These are phyloP conservation scores for Stagonosporopsis rhizophila DNA, from an alignment of 2,329 filamentous ascomycete species.

Conservation along the genomic window DNA sequence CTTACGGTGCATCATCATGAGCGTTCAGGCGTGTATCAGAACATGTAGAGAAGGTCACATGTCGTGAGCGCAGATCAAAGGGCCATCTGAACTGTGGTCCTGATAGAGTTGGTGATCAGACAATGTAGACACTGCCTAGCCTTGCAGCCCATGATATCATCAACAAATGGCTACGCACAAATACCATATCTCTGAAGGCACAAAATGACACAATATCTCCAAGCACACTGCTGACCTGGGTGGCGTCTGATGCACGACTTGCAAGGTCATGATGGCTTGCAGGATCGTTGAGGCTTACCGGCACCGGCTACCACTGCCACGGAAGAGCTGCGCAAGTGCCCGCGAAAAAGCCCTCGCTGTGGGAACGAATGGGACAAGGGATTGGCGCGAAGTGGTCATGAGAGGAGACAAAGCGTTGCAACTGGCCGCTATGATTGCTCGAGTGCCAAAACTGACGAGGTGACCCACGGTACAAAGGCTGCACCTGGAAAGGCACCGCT, in stretches of 20 bases:
- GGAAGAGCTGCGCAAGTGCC: constrained; percentile 16
- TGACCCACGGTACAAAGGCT: constrained; percentile 13
- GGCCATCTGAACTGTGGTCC: background rate
- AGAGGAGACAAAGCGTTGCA: background rate
- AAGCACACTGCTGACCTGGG: background rate
- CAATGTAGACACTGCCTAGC: constrained; percentile 1
- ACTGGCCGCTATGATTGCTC: background rate
- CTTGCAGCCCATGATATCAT: background rate
- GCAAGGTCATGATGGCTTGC: constrained; percentile 14
- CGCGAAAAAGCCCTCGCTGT: constrained; percentile 10
- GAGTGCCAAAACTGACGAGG: constrained; percentile 3
- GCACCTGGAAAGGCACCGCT: constrained; percentile 11
- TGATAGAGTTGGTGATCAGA: constrained; percentile 1
- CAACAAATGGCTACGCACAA: background rate
- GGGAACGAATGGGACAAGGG: constrained; percentile 17
- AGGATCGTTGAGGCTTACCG: constrained; percentile 8
- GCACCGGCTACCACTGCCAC: constrained; percentile 15
- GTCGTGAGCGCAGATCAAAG: background rate
- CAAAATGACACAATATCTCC: too few species aligned
- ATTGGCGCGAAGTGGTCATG: constrained; percentile 6
- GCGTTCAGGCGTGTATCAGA: background rate
- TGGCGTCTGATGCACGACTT: background rate
- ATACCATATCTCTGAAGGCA: background rate
- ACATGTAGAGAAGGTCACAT: background rate
- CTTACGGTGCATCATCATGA: background rate